Evolutionary conservation across 2,329 filamentous ascomycete species (phyloP).

Genomic region (Neurospora sp.): DNA sequence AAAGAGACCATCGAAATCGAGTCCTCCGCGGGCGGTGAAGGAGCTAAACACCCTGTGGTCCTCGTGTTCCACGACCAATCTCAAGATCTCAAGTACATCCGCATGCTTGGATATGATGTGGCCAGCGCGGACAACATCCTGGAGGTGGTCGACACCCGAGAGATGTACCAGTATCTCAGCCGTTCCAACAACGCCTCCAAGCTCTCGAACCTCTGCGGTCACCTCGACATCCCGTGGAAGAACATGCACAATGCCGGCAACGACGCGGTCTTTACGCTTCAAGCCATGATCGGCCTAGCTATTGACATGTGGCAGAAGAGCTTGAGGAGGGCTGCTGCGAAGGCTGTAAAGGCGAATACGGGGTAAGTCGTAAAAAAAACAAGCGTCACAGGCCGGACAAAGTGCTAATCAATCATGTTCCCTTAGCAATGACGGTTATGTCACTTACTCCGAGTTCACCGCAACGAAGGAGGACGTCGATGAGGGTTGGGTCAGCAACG

Average conservation of each 20-base stretch:
- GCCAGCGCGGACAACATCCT: constrained; percentile 42
- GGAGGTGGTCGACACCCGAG: constrained; percentile 63
- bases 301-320: constrained; percentile 24
- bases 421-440: neutral
- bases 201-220: constrained; percentile 50
- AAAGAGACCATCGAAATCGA: constrained; percentile 10
- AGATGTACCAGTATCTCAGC: constrained; percentile 56
- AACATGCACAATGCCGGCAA: constrained; percentile 83
- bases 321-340: constrained; percentile 7
- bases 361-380: constrained; percentile 2
- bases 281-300: constrained; percentile 57
- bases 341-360: neutral
- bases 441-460: constrained; percentile 8
- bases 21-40: neutral
- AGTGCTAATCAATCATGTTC: constrained; percentile 4
- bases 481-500: constrained; percentile 23
- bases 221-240: constrained; percentile 51
- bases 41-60: constrained; percentile 41
- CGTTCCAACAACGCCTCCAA: constrained; percentile 41
- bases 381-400: neutral
- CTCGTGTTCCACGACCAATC: constrained; percentile 68
- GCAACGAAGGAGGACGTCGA: constrained; percentile 4
- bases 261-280: constrained; percentile 71
- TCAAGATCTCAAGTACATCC: constrained; percentile 60
- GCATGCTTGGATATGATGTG: constrained; percentile 52